Conservation (phyloP, 2,329 filamentous ascomycete species). For the Calonectria montana region DNA sequence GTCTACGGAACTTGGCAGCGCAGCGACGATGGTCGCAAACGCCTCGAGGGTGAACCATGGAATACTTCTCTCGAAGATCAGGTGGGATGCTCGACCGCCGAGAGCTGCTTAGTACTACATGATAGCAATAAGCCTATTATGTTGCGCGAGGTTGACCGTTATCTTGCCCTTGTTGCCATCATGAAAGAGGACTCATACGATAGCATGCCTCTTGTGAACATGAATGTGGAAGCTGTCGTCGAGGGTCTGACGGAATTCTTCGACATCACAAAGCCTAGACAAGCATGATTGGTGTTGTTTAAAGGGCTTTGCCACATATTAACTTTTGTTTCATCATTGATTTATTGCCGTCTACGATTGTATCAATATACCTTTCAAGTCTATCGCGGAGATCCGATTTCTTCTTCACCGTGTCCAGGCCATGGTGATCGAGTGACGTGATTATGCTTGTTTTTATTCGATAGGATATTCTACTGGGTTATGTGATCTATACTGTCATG, state of each 20-base stretch:
- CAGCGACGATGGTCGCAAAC: constrained; percentile 63
- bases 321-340: constrained; percentile 19
- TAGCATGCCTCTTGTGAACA: constrained; percentile 85
- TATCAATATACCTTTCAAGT: constrained; percentile 37
- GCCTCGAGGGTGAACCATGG: constrained; percentile 70
- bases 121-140: constrained; percentile 74
- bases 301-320: constrained; percentile 19
- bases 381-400: constrained; percentile 28
- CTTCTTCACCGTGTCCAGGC: background rate
- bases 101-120: constrained; percentile 75
- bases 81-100: constrained; percentile 72
- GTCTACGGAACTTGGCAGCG: constrained; percentile 85
- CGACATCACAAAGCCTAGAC: constrained; percentile 72
- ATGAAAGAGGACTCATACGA: constrained; percentile 89
- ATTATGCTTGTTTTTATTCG: background rate
- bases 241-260: constrained; percentile 85
- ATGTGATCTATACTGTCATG: background rate
- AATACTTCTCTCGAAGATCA: constrained; percentile 73
- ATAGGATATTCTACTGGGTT: too few relatives aligned
- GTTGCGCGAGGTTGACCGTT: constrained; percentile 77
- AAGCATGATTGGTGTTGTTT: constrained; percentile 26
- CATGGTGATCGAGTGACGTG: background rate
- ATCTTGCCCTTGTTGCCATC: constrained; percentile 84
- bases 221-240: constrained; percentile 87
- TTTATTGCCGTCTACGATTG: constrained; percentile 2